Evolutionary conservation across 2,329 filamentous ascomycete species (phyloP), one percentile per base, ranked within the genome.

Genomic region (Colletotrichum cuscutae): DNA sequence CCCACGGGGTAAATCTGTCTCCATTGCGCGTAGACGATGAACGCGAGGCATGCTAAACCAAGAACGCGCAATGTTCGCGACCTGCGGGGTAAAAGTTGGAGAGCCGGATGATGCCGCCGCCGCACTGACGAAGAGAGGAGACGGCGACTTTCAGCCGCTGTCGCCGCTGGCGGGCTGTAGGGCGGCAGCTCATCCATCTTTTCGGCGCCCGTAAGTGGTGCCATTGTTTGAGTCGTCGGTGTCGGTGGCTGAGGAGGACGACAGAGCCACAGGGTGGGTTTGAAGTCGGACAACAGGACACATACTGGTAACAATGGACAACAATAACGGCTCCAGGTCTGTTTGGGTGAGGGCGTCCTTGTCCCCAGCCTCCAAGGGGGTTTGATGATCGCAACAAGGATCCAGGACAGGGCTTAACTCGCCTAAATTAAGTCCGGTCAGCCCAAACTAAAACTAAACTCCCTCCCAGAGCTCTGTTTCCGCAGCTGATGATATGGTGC

Each of bases 1-100:
- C 75, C 32, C 7, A 58, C n/a, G 26, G 32, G 28, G 5, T 59
- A 24, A 6, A 86, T 75, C 71, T 87, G 86, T 73, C 77, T 79
- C 85, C 86, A 88, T 74, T 88, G 86, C 0, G 85, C 83, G 68
- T 85, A 84, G 32, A 82, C 86, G 63, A 88, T 86, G 74, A 89
- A 87, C 52, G 80, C 81, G 32, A 90, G 80, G 74, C 84, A 88
- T 9, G 83, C 83, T 6, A 89, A 75, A 7, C 79, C 54, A 66
- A 88, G 71, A 3, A 79, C 76, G 62, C 75, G 75, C 22, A 68
- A 53, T 8, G 60, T 58, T 9, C 63, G 74, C 37, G 62, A 66
- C 24, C 74, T 71, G 53, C 60, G 70, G 64, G 67, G 71, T 58
- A 65, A 11, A 52, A 60, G 13, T 63, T 65, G 66, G 49, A 65